Evolutionary conservation across 768 basidiomycete genomes (phyloP).

Genomic region (Hemileccinum rubropunctum): DNA sequence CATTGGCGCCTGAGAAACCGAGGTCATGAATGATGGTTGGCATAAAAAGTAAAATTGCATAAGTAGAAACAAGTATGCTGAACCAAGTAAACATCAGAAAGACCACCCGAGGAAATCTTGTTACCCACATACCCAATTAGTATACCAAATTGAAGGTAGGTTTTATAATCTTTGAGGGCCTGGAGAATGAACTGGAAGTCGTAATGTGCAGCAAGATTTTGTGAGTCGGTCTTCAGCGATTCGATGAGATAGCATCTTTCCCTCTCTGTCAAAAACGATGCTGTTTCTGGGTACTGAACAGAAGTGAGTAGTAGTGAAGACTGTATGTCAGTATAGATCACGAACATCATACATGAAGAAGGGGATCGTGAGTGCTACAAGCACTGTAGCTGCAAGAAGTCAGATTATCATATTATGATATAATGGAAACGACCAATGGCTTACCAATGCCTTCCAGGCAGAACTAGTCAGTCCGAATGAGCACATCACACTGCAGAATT

Average conservation of each 20-base stretch:
- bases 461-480: slow-evolving; percentile 13
- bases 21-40: slow-evolving; percentile 44
- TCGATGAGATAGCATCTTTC: slow-evolving; percentile 38
- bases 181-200: slow-evolving; percentile 44
- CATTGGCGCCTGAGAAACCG: slow-evolving; percentile 45
- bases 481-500: background rate
- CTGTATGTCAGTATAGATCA: background rate
- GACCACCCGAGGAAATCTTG: background rate
- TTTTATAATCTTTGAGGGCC: slow-evolving; percentile 43
- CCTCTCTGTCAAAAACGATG: slow-evolving; percentile 42
- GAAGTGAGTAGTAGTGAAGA: background rate
- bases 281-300: slow-evolving; percentile 49
- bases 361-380: slow-evolving; percentile 24
- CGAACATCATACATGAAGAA: slow-evolving; percentile 51
- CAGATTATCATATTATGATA: background rate
- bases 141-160: slow-evolving; percentile 26
- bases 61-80: slow-evolving; percentile 41
- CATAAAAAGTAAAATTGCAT: slow-evolving; percentile 42
- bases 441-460: slow-evolving; percentile 19
- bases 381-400: slow-evolving; percentile 9
- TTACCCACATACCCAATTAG: slow-evolving; percentile 34
- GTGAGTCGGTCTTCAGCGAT: slow-evolving; percentile 41
- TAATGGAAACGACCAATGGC: background rate
- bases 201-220: slow-evolving; percentile 40
- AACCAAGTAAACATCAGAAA: background rate